Conservation (phyloP, 305 asterid species). For the Fraxinus sp. region DNA sequence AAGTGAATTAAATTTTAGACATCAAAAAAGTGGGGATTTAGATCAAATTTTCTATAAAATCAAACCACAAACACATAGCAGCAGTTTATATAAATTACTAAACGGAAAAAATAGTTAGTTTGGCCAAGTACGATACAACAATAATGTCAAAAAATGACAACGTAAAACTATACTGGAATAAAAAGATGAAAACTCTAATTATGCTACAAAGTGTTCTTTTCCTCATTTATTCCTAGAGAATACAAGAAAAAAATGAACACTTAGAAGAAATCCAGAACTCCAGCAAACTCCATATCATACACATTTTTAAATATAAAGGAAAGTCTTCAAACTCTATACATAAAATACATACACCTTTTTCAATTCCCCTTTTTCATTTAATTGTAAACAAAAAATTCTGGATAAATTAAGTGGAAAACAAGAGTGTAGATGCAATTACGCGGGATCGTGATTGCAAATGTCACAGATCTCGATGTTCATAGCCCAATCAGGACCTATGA, state of each 20-base stretch:
- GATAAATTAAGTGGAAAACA: neutral
- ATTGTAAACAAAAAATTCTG: neutral
- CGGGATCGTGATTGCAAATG: slow-evolving; percentile 95
- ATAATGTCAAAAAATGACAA: neutral
- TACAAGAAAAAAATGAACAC: slow-evolving; percentile 1
- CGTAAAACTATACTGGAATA: neutral
- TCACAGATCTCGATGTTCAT: slow-evolving; percentile 99
- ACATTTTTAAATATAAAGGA: neutral
- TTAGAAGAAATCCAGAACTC: neutral
- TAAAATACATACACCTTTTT: neutral
- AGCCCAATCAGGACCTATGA: slow-evolving; percentile 99
- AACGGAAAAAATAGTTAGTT: neutral
- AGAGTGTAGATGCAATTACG: slow-evolving; percentile 45
- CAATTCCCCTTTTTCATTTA: neutral
- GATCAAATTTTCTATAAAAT: neutral
- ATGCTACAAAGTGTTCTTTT: neutral
- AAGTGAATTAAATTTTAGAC: neutral
- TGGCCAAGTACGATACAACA: neutral
- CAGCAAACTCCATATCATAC: neutral
- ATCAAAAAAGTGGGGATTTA: neutral
- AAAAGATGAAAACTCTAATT: neutral
- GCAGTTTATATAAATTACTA: slow-evolving; percentile 1
- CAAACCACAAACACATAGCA: neutral
- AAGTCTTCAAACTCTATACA: neutral
- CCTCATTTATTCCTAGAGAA: neutral